phyloP scores from a whole-genome alignment of 352 stramenopile species.

The Blastocystis sp. region DNA sequence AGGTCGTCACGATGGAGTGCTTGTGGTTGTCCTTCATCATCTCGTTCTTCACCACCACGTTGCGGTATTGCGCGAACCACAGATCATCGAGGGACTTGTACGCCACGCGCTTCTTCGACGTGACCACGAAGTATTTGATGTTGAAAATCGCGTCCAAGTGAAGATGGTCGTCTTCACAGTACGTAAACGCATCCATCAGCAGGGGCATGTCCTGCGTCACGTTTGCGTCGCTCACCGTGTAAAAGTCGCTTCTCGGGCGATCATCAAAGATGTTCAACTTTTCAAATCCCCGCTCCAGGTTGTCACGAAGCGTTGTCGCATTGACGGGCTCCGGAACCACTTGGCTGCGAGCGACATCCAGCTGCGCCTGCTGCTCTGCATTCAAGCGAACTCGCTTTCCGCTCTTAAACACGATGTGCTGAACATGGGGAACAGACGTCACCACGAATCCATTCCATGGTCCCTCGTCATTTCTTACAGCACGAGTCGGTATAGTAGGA shows the following conservation, averaged over 20 bases:
- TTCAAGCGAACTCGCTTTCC: not conserved
- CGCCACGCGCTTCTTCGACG: not conserved
- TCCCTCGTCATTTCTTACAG: no score
- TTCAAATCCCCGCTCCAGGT: not conserved
- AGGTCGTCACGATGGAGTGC: slow-evolving; percentile 25
- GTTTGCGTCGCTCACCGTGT: not conserved
- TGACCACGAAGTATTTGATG: slow-evolving; percentile 30
- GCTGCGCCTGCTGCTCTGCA: not conserved
- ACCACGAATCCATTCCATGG: no score
- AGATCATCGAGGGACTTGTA: not conserved
- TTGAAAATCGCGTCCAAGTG: slow-evolving; percentile 53
- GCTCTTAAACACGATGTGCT: not conserved
- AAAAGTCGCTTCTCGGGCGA: slow-evolving; percentile 11
- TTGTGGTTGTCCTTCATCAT: slow-evolving; percentile 48
- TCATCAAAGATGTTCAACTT: not conserved
- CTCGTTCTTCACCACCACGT: not conserved
- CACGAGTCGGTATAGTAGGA: no score
- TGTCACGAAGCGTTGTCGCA: not conserved
- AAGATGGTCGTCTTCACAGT: slow-evolving; percentile 27
- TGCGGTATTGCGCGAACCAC: not conserved
- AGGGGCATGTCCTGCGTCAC: not conserved
- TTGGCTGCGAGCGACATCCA: not conserved
- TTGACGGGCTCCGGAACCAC: not conserved
- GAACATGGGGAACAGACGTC: no score
- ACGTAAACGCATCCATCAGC: slow-evolving; percentile 62